These are phyloP conservation scores for Coix lacrymajobi DNA, from an alignment of 176 grass and related monocot species.

Conservation along the genomic window DNA sequence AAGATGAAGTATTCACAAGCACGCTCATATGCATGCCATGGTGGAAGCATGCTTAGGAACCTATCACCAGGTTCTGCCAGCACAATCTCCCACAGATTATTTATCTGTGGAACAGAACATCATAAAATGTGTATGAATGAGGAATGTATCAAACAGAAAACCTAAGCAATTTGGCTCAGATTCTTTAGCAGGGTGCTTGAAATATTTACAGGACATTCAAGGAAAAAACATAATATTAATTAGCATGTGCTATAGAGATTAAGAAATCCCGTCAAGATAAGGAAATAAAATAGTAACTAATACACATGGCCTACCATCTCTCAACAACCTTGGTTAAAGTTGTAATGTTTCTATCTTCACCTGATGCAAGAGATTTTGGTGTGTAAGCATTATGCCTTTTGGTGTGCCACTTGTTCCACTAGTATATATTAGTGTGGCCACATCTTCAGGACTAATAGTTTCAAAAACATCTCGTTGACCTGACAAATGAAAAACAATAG, in stretches of 20 bases:
- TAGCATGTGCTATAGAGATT: background rate
- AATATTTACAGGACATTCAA: conserved; percentile 5
- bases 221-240: background rate
- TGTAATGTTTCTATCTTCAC: conserved; percentile 26
- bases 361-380: conserved; percentile 94
- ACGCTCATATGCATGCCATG: conserved; percentile 97
- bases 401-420: conserved; percentile 90
- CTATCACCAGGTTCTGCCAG: conserved; percentile 74
- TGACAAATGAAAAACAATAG: conserved; percentile 6
- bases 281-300: background rate
- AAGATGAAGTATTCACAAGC: conserved; percentile 89
- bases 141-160: background rate
- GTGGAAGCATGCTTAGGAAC: conserved; percentile 95
- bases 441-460: conserved; percentile 70
- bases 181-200: background rate
- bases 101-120: conserved; percentile 50
- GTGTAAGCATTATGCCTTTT: conserved; percentile 95
- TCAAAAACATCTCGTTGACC: conserved; percentile 42
- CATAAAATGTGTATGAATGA: too few relatives aligned
- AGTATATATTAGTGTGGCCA: conserved; percentile 95
- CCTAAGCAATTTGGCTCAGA: background rate
- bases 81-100: conserved; percentile 85
- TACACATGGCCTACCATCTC: background rate
- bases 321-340: conserved; percentile 1
- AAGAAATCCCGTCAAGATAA: conserved; percentile 9